phyloP scores from a whole-genome alignment of 768 basidiomycete genomes.

The Mycena venus region DNA sequence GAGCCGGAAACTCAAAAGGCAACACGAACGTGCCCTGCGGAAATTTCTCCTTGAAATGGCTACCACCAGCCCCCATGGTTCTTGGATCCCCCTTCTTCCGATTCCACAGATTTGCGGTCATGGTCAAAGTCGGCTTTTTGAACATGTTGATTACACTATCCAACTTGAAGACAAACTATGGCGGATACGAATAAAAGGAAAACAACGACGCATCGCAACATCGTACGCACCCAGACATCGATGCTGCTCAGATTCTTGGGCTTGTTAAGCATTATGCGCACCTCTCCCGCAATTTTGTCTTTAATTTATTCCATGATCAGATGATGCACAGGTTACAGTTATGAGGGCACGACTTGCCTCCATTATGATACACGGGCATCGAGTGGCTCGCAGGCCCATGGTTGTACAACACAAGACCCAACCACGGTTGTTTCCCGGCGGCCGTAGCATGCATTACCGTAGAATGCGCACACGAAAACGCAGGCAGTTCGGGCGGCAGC shows the following conservation, averaged over 20 bases:
- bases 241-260: slow-evolving; percentile 24
- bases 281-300: slow-evolving; percentile 25
- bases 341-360: background rate
- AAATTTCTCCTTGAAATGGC: slow-evolving; percentile 26
- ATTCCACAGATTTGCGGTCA: slow-evolving; percentile 25
- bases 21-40: slow-evolving; percentile 25
- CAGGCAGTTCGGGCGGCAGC: background rate
- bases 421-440: slow-evolving; percentile 22
- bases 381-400: slow-evolving; percentile 16
- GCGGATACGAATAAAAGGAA: background rate
- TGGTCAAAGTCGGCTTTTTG: slow-evolving; percentile 1
- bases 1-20: slow-evolving; percentile 27
- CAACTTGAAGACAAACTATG: slow-evolving; percentile 14
- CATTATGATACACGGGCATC: slow-evolving; percentile 31
- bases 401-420: slow-evolving; percentile 29
- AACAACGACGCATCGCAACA: background rate
- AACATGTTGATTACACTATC: slow-evolving; percentile 23
- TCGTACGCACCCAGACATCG: slow-evolving; percentile 29
- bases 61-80: background rate
- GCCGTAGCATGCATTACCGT: background rate
- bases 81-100: slow-evolving; percentile 28
- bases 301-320: background rate
- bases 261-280: slow-evolving; percentile 24
- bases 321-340: background rate
- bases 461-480: background rate